A percentile compares a stretch with the other conserved stretches of the same genome.
Evolutionary conservation across 768 basidiomycete genomes (phyloP).

Genomic region (Mycena chlorophos): DNA sequence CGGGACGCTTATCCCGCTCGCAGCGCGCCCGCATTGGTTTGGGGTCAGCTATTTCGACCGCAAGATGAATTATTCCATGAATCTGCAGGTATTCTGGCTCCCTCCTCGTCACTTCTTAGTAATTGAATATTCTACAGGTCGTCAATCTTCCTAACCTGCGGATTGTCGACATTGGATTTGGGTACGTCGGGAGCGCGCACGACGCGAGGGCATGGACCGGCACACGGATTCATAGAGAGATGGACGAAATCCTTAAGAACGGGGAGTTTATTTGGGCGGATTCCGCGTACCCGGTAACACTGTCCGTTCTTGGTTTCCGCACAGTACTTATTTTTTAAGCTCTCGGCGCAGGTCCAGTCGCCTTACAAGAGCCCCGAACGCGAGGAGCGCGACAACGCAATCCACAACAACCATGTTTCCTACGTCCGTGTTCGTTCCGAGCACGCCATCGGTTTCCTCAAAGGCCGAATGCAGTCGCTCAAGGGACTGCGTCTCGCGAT

Average conservation of each 20-base stretch:
- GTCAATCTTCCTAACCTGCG: slow-evolving; percentile 21
- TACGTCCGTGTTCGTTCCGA: background rate
- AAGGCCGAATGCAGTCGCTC: background rate
- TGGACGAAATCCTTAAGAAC: background rate
- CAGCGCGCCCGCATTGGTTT: background rate
- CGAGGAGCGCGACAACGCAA: background rate
- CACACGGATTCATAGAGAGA: slow-evolving; percentile 11
- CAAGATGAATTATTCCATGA: slow-evolving; percentile 2
- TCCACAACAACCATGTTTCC: background rate
- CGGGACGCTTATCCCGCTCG: background rate
- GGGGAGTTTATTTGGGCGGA: slow-evolving; percentile 5
- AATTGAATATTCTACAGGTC: background rate
- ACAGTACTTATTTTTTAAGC: background rate
- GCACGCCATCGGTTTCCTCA: background rate
- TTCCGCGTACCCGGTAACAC: background rate
- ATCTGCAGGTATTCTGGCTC: background rate
- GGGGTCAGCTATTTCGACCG: background rate
- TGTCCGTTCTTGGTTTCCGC: background rate
- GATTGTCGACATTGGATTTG: slow-evolving; percentile 12
- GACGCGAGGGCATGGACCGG: slow-evolving; percentile 24
- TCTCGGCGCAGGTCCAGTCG: background rate
- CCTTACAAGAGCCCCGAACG: background rate
- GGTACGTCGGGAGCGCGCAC: slow-evolving; percentile 26
- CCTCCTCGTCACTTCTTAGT: background rate
- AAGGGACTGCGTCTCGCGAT: background rate